Conservation (phyloP, 257 asterid genomes). For the Apocynum venetum region DNA sequence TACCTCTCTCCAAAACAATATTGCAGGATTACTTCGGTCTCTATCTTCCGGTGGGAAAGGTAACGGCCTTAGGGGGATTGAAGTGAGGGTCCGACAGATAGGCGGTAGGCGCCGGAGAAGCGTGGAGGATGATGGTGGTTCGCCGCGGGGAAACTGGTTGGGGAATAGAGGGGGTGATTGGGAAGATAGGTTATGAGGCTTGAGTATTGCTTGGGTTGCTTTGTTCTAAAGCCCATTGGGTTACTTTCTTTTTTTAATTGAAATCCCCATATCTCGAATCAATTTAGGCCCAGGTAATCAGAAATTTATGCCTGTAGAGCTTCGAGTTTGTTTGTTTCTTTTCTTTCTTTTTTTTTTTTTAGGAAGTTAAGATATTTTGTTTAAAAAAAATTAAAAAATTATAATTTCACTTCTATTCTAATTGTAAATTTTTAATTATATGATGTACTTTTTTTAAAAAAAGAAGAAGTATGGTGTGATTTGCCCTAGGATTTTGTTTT, state of each 20-base stretch:
- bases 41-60: not conserved
- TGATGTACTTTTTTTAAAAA: too few relatives aligned
- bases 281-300: too few relatives aligned
- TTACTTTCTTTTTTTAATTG: not conserved
- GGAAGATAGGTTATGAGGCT: not conserved
- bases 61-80: not conserved
- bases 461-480: too few relatives aligned
- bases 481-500: too few relatives aligned
- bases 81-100: not conserved
- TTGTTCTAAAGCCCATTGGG: not conserved
- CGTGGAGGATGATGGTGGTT: not conserved
- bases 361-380: too few relatives aligned
- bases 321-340: too few relatives aligned
- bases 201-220: not conserved
- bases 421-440: too few relatives aligned
- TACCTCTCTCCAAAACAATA: constrained; percentile 1
- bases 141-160: not conserved
- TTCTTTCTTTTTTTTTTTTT: too few relatives aligned
- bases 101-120: not conserved
- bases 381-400: too few relatives aligned
- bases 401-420: too few relatives aligned
- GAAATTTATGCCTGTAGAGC: too few relatives aligned
- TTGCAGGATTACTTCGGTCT: not conserved
- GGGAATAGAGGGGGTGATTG: not conserved
- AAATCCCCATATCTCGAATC: too few relatives aligned